Evolutionary conservation across 768 basidiomycete species (phyloP), one percentile per base, ranked within the genome.

Genomic region (Paxillus involutus): DNA sequence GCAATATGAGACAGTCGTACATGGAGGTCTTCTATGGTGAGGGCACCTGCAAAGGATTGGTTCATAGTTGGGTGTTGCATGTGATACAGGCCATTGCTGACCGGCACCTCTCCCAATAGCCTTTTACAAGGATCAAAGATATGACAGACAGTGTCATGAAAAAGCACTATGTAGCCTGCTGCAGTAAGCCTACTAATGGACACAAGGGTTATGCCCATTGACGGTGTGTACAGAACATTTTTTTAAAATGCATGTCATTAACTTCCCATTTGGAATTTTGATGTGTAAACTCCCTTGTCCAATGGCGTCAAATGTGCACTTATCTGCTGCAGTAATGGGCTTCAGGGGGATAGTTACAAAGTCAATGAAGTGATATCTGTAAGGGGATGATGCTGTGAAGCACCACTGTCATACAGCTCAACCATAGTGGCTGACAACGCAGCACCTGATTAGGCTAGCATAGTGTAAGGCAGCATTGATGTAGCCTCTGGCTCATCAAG

Each of bases 1-100:
- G 42, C 30, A 4, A 55, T 50, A 21, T 55, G 48, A 14, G 24
- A 37, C 30, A 55, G 16, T 12, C 11, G 10, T 2, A 8, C 12
- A 40, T 55, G 53, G n/a, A 55, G 12, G 6, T 55, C 48, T 1
- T 30, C 33, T 41, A 55, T 49, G 8, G 47, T 35, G n/a, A 33
- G n/a, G 1, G 36, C 8, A 1, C 6, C n/a, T 1, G 11, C 26
- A 26, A 26, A 26, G 2, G 26, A 5, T 6, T 26, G 26, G 3
- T 26, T 5, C 4, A 3, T 1, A 3, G 3, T 6, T 26, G 26
- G 2, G 26, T 26, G 26, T 26, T 26, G 26, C 4, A 37, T 5
- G 4, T 5, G 4, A 10, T 37, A 37, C 6, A 37, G 5, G 12
- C 36, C 36, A 37, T 37, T 37, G n/a, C 36, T 37, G 36, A 37